phyloP scores from a whole-genome alignment of 169 alveolate species.

The Plasmodium coatneyi region DNA sequence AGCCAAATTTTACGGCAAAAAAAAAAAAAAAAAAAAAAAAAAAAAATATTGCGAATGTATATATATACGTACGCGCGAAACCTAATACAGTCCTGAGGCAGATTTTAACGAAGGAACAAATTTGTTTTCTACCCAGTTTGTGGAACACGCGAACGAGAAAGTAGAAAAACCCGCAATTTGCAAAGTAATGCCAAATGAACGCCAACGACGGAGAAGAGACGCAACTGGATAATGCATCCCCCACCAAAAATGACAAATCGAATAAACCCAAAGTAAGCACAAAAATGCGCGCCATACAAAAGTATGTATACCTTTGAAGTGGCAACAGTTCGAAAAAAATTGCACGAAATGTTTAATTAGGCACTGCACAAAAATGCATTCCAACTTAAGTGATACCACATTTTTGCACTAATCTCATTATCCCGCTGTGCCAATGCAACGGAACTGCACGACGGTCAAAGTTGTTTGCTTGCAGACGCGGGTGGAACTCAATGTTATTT shows the following conservation, averaged over 20 bases:
- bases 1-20: not conserved
- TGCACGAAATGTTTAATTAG: not conserved
- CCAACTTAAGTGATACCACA: not conserved
- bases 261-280: not conserved
- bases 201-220: slow-evolving; percentile 1
- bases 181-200: slow-evolving; percentile 3
- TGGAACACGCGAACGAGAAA: not conserved
- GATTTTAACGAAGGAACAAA: not conserved
- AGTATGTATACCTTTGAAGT: not conserved
- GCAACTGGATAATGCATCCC: slow-evolving; percentile 1
- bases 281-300: not conserved
- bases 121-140: not conserved
- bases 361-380: not conserved
- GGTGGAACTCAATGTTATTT: not conserved
- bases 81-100: not conserved
- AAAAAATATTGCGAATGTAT: not conserved
- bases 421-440: not conserved
- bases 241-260: not conserved
- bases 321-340: not conserved
- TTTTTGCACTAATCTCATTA: not conserved
- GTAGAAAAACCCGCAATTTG: not conserved
- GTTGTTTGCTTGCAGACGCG: not conserved
- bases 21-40: slow-evolving; percentile 4
- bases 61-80: not conserved
- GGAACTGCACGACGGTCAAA: not conserved